Conservation (phyloP, 495 filamentous ascomycete species). For the Aspergillus ellipticus region DNA sequence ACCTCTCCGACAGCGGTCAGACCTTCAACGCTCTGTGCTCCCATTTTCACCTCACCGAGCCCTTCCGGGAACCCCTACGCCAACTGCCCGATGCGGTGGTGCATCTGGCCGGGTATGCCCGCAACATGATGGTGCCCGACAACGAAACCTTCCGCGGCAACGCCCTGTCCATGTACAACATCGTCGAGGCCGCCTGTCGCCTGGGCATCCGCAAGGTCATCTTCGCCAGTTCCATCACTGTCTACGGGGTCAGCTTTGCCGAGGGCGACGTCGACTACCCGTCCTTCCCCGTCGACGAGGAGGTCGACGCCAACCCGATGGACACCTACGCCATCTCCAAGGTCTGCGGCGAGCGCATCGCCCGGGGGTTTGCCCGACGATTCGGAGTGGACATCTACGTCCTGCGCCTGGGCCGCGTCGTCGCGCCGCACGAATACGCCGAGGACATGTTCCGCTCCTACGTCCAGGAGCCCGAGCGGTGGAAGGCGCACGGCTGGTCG, state of each 20-base stretch:
- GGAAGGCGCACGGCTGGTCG: background rate
- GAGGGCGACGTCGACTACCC: slow-evolving; percentile 54
- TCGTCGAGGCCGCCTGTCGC: slow-evolving; percentile 58
- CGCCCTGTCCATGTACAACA: slow-evolving; percentile 51
- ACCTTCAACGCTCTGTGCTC: slow-evolving; percentile 56
- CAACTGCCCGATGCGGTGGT: slow-evolving; percentile 55
- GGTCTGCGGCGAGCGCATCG: slow-evolving; percentile 53
- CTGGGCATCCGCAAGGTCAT: slow-evolving; percentile 59
- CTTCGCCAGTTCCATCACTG: slow-evolving; percentile 53
- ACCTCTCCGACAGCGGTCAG: slow-evolving; percentile 56
- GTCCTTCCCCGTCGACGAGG: slow-evolving; percentile 54
- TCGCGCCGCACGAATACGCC: slow-evolving; percentile 56
- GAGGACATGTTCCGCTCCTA: slow-evolving; percentile 42
- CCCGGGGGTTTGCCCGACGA: slow-evolving; percentile 51
- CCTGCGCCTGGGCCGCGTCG: slow-evolving; percentile 54
- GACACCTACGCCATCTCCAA: slow-evolving; percentile 59
- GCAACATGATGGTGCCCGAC: slow-evolving; percentile 61
- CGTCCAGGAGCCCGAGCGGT: slow-evolving; percentile 37
- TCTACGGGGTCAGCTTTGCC: slow-evolving; percentile 56
- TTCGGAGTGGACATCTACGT: slow-evolving; percentile 57
- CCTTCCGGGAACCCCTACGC: slow-evolving; percentile 38
- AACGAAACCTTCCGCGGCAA: slow-evolving; percentile 56
- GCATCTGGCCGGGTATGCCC: slow-evolving; percentile 57
- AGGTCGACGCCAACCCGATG: slow-evolving; percentile 51
- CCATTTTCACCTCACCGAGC: slow-evolving; percentile 50